These are phyloP conservation scores for Geotrichum citri-aurantii DNA, from an alignment of 1,139 yeast genomes.

Conservation along the genomic window DNA sequence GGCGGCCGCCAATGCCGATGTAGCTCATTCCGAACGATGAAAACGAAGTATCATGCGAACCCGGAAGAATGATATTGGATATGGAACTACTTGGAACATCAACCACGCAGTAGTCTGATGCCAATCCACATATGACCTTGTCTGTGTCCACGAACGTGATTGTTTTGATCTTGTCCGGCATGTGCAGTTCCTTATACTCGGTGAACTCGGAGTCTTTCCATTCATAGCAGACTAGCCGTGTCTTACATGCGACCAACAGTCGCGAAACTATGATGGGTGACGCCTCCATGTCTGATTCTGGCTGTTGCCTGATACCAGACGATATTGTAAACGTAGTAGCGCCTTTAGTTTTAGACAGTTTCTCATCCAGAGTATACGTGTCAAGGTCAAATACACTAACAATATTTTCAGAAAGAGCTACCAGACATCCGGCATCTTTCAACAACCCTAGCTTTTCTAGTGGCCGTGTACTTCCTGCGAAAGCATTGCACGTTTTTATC, in stretches of 20 bases:
- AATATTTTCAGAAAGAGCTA: constrained; percentile 33
- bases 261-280: constrained; percentile 24
- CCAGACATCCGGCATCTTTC: constrained; percentile 35
- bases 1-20: constrained; percentile 24
- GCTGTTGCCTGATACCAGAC: constrained; percentile 23
- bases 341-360: constrained; percentile 36
- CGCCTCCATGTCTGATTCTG: neutral
- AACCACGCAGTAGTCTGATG: constrained; percentile 28
- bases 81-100: constrained; percentile 23
- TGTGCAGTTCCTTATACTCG: constrained; percentile 31
- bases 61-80: constrained; percentile 1
- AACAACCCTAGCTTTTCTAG: constrained; percentile 36
- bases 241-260: constrained; percentile 35
- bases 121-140: constrained; percentile 34
- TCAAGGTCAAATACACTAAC: constrained; percentile 36
- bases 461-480: constrained; percentile 21
- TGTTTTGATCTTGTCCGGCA: constrained; percentile 36
- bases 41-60: neutral
- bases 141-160: constrained; percentile 37
- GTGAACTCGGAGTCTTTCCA: constrained; percentile 37
- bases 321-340: constrained; percentile 32
- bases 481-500: constrained; percentile 18
- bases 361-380: constrained; percentile 32
- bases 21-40: constrained; percentile 19
- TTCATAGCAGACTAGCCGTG: constrained; percentile 35